These are phyloP conservation scores for Pulveroboletus sp. DNA, from an alignment of 1,284 basidiomycete species.

Conservation along the genomic window DNA sequence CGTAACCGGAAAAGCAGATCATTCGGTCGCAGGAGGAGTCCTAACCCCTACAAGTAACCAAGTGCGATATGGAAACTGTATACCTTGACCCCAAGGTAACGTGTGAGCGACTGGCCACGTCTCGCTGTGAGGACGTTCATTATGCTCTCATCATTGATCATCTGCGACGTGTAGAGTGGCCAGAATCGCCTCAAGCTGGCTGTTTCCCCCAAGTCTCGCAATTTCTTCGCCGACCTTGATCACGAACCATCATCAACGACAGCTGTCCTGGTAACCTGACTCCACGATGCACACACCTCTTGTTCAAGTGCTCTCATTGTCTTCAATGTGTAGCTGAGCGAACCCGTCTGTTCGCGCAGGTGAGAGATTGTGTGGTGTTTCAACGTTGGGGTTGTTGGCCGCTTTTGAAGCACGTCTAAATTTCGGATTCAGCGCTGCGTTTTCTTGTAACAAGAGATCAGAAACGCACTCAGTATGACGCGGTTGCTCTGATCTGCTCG, in stretches of 20 bases:
- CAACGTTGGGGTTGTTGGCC: constrained; percentile 76
- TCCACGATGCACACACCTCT: constrained; percentile 41
- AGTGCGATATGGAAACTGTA: too few species aligned
- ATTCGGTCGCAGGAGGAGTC: too few species aligned
- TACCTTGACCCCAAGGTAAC: too few species aligned
- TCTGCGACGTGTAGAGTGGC: constrained; percentile 27
- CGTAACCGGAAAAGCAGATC: too few species aligned
- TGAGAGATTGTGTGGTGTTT: constrained; percentile 83
- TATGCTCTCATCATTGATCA: constrained; percentile 3
- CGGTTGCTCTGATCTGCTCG: constrained; percentile 73
- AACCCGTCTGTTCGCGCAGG: constrained; percentile 65
- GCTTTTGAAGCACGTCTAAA: constrained; percentile 87
- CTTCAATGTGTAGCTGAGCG: constrained; percentile 67
- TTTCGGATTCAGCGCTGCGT: background rate
- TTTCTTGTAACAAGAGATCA: background rate
- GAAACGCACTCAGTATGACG: constrained; percentile 75
- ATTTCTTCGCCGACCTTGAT: constrained; percentile 36
- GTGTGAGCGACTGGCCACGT: too few species aligned
- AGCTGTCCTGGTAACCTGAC: background rate
- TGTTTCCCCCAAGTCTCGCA: constrained; percentile 30
- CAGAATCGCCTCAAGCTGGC: constrained; percentile 32
- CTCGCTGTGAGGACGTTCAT: too few species aligned
- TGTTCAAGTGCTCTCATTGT: constrained; percentile 56
- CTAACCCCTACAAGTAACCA: too few species aligned
- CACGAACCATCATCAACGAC: background rate